Evolutionary conservation across 495 filamentous ascomycete genomes (phyloP), one percentile per base, ranked within the genome.

Genomic region (Xylaria grammica): DNA sequence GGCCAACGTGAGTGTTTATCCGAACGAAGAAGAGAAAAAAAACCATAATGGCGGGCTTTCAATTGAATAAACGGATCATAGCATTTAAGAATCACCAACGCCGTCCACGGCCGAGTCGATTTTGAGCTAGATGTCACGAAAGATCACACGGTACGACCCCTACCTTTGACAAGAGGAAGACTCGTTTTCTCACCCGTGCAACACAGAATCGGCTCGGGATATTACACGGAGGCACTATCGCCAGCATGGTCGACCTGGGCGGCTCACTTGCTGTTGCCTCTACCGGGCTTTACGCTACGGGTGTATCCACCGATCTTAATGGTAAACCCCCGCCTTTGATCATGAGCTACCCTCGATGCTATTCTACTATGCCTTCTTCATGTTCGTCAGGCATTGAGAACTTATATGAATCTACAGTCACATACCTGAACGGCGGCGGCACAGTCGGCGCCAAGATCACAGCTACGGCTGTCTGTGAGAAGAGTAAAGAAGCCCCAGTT

Each of bases 241-340:
- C 95, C 19, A 93, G 90, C 76, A 92, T 98, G 90, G 93, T 97
- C 48, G 95, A 99, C 69, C 84, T 98, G 0, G 95, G 95, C 4
- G 95, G 95, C 19, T 97, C 93, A 9, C 80, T 99, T 20, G 95
- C 94, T 5, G 94, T 99, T 29, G 94, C 95, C 27, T 97, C 95
- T 2, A 87, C 86, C 66, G 95, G 95, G 0, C 79, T 96, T 1
- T 96, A 87, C 70, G 85, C 91, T 24, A 99, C 95, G 0, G 95
- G 95, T 8, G 94, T 99, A 6, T 93, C 92, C 0, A 97, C 95
- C 0, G 95, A 99, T 73, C 71, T 99, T 10, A 97, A 91, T 68
- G 90, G 92, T 93, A 77, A 66, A 80, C 67, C 15, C 17, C 29
- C 3, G 10, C 13, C 22, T 65, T 3, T 70, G 51, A 44, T 45